Conservation (phyloP, 1,284 basidiomycete genomes). For the Ceraceosorus guamensis region DNA sequence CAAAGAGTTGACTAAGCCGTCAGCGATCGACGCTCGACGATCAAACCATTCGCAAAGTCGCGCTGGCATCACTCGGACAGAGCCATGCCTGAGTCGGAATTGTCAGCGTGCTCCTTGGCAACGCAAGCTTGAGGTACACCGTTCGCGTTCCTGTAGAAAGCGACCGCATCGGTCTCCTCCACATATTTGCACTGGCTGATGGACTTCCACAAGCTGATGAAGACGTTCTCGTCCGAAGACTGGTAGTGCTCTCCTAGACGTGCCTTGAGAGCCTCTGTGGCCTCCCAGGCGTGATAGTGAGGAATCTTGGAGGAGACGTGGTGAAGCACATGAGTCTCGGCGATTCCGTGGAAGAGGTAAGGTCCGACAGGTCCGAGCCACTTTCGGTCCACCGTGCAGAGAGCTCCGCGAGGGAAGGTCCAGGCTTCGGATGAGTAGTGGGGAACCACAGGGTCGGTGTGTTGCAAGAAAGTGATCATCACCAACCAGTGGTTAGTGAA, state of each 20-base stretch:
- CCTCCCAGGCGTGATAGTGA: constrained; percentile 68
- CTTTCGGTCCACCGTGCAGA: constrained; percentile 83
- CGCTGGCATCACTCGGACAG: constrained; percentile 26
- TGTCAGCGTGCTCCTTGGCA: constrained; percentile 25
- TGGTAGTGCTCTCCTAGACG: constrained; percentile 61
- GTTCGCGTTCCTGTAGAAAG: constrained; percentile 43
- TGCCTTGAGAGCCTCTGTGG: constrained; percentile 75
- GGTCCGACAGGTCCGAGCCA: constrained; percentile 59
- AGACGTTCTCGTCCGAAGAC: constrained; percentile 54
- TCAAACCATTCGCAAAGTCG: background rate
- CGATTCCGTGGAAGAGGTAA: constrained; percentile 54
- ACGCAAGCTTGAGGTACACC: constrained; percentile 37
- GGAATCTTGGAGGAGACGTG: constrained; percentile 48
- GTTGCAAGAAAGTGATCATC: constrained; percentile 63
- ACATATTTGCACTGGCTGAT: constrained; percentile 51
- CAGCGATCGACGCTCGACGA: no score
- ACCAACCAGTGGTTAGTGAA: constrained; percentile 61
- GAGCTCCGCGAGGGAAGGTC: constrained; percentile 89
- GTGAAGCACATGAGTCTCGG: constrained; percentile 47
- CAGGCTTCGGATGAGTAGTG: constrained; percentile 88
- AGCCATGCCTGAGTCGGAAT: constrained; percentile 42
- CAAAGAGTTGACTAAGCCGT: no score
- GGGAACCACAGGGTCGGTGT: constrained; percentile 88
- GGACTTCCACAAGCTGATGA: constrained; percentile 53
- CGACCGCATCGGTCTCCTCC: constrained; percentile 41